Evolutionary conservation across 176 grass and related monocot genomes (phyloP).

Genomic region (Alloteropsis semialata): DNA sequence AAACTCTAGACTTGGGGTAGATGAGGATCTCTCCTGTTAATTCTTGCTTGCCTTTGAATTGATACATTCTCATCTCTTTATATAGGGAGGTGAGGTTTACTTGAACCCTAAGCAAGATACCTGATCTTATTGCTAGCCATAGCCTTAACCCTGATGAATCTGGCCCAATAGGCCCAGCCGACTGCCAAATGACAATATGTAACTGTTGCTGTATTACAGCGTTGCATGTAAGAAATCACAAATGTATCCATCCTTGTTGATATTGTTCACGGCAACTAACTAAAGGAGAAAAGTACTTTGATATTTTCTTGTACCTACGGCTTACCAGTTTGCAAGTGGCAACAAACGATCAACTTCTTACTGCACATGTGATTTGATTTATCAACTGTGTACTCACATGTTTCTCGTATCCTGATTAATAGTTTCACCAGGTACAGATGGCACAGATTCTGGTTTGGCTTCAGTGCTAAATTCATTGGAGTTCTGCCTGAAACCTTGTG

Average conservation of each 20-base stretch:
- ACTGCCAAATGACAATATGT: too few species aligned
- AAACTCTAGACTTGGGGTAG: too few species aligned
- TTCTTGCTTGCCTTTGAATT: too few species aligned
- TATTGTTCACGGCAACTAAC: background rate
- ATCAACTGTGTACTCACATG: conserved; percentile 18
- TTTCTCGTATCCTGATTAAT: conserved; percentile 19
- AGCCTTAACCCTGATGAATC: too few species aligned
- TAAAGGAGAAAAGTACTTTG: background rate
- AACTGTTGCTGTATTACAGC: background rate
- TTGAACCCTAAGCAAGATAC: too few species aligned
- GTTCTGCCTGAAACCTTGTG: conserved; percentile 86
- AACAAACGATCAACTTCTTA: conserved; percentile 5
- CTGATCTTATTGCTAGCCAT: too few species aligned
- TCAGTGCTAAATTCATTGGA: conserved; percentile 83
- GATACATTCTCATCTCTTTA: too few species aligned
- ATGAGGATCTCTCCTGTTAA: too few species aligned
- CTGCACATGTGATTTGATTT: background rate
- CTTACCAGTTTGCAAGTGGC: background rate
- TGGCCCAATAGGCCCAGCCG: too few species aligned
- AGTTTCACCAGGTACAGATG: conserved; percentile 69
- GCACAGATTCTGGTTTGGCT: conserved; percentile 78
- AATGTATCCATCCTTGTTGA: background rate
- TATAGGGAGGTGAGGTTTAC: too few species aligned
- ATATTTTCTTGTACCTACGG: background rate
- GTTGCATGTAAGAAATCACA: background rate